Base-by-base conservation (phyloP, 2,329 filamentous ascomycete genomes). In the Ascochyta fabae region DNA sequence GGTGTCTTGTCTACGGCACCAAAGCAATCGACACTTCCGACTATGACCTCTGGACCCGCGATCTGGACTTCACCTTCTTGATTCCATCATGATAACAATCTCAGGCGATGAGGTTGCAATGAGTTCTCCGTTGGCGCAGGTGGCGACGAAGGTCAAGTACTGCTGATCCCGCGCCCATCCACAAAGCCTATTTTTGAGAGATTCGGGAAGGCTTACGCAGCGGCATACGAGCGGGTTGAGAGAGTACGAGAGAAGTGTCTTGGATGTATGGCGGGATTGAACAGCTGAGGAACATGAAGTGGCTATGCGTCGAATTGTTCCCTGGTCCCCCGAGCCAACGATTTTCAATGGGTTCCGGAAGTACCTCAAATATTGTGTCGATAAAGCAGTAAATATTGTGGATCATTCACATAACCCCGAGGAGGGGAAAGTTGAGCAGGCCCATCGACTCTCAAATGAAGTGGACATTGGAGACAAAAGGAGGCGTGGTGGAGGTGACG, bases 241-340 rank as follows among this genome's bases (percentile, higher is more conserved):
- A 26, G 35, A 34, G 10, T 52, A 57, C 6, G 43, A 57, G 27
- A 26, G 42, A 1, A 52, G 15, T 6, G 56, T 53, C 9, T 12
- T 61, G 16, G 59, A 61, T 29, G 4, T 31, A 31, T 15, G 29
- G 29, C 29, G 29, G 29, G 12, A 42, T 56, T 38, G 50, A 51
- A 3, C 29, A 48, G 29, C 22, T 58, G 33, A 43, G 50, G 16
- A 38, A 16, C 9, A 23, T 49, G 26, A 35, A 60, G 24, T 60
- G 55, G 58, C 26, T 60, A 29, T 48, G 46, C 29, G 34, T 58
- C 5, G 26, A 39, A 19, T 48, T 19, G 4, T 51, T 43, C 35
- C 42, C 22, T 61, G 52, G 36, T 22, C 16, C 10, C 15, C 33
- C 33, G 29, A 31, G 29, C 10, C 29, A 31, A 31, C 29, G 4